Evolutionary conservation across 805 yeast species (phyloP).

Genomic region (Candida andamanensis): DNA sequence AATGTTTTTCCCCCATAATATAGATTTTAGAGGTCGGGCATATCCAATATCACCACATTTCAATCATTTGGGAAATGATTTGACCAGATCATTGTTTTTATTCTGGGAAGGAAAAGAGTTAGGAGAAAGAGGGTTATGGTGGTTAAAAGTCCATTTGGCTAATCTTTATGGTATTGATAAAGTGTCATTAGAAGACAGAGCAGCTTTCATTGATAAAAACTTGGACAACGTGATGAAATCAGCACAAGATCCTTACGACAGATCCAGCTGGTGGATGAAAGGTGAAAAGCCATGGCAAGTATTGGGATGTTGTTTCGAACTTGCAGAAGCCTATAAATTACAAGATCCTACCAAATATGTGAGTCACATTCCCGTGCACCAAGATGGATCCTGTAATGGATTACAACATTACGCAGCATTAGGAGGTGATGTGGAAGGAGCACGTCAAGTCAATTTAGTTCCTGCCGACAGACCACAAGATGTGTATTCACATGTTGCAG

Average conservation of each 20-base stretch:
- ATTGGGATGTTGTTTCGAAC: constrained; percentile 63
- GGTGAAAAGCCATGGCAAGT: constrained; percentile 88
- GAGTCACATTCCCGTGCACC: constrained; percentile 76
- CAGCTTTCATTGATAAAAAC: constrained; percentile 52
- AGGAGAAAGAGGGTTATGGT: constrained; percentile 59
- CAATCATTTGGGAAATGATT: constrained; percentile 75
- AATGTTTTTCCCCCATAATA: constrained; percentile 73
- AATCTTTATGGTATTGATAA: constrained; percentile 74
- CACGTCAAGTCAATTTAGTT: constrained; percentile 67
- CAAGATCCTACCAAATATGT: constrained; percentile 61
- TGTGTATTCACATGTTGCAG: constrained; percentile 68
- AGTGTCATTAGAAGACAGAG: constrained; percentile 61
- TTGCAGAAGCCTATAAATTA: constrained; percentile 54
- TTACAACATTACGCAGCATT: constrained; percentile 83
- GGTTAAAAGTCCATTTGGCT: constrained; percentile 75
- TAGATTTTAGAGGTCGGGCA: constrained; percentile 82
- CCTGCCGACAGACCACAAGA: constrained; percentile 74
- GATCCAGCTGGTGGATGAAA: constrained; percentile 58
- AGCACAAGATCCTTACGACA: constrained; percentile 57
- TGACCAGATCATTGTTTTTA: constrained; percentile 63
- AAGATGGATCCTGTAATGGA: constrained; percentile 86
- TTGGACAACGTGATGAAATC: constrained; percentile 50
- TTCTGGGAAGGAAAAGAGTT: constrained; percentile 75
- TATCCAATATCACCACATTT: constrained; percentile 78
- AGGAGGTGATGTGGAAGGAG: constrained; percentile 84